Percentiles rank a stretch among this genome's conserved stretches.
Conservation (phyloP, 164 flowering plant species). For the Pachysandra terminalis region DNA sequence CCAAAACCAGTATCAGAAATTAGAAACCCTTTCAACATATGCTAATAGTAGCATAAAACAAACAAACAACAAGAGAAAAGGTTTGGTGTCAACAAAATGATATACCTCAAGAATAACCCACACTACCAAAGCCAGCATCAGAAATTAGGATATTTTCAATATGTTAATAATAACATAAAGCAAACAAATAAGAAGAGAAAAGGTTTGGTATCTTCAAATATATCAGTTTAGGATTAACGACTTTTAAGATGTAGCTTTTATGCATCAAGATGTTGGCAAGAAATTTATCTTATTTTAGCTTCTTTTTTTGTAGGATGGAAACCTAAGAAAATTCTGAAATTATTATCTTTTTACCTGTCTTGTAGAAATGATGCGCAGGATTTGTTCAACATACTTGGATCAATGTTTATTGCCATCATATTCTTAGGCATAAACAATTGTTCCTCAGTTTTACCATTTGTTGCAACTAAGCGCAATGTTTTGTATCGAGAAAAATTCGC, state of each 20-base stretch:
- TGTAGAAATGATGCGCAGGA: constrained; percentile 43
- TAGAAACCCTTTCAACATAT: no score
- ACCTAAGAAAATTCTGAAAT: not conserved
- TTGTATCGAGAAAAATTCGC: constrained; percentile 46
- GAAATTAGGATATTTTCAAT: no score
- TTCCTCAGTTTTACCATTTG: constrained; percentile 35
- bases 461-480: constrained; percentile 39
- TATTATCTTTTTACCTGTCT: not conserved
- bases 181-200: not conserved
- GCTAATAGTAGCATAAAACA: no score
- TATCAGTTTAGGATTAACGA: not conserved
- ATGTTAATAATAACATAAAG: no score
- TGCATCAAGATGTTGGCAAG: not conserved
- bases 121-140: no score
- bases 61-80: no score
- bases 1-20: no score
- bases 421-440: constrained; percentile 45
- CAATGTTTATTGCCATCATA: constrained; percentile 28
- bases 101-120: no score
- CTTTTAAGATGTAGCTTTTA: not conserved
- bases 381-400: constrained; percentile 42
- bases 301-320: not conserved
- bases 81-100: no score
- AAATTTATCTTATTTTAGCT: not conserved
- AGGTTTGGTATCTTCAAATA: not conserved